These are phyloP conservation scores for Amanita rimosa DNA, from an alignment of 768 basidiomycete genomes.

Conservation along the genomic window DNA sequence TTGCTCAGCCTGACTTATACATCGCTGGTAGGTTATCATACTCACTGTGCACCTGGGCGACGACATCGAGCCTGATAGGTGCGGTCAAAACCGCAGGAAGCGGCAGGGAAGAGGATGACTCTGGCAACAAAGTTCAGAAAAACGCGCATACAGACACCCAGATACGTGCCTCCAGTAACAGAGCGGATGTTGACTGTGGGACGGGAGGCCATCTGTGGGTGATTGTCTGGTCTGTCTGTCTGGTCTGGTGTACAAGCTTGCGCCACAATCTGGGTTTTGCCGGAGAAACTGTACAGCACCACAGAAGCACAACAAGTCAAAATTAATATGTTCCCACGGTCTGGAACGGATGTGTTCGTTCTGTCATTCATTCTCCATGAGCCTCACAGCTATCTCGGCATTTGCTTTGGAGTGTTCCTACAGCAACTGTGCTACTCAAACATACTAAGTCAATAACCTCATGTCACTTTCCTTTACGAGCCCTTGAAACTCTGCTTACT, in stretches of 20 bases:
- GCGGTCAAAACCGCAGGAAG: conserved; percentile 96
- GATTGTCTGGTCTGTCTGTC: too few species aligned
- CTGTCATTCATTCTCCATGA: too few species aligned
- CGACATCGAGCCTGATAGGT: conserved; percentile 97
- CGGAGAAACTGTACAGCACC: conserved; percentile 3
- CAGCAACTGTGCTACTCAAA: too few species aligned
- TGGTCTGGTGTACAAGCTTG: too few species aligned
- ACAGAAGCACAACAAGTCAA: not conserved
- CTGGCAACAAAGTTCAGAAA: conserved; percentile 25
- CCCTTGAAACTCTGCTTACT: not conserved
- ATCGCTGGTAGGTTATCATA: conserved; percentile 12
- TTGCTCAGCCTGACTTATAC: not conserved
- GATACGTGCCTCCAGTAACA: conserved; percentile 53
- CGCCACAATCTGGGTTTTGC: conserved; percentile 3
- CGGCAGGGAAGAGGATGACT: conserved; percentile 80
- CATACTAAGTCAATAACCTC: not conserved
- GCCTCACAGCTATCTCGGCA: too few species aligned
- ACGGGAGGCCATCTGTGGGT: conserved; percentile 75
- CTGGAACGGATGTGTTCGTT: too few species aligned
- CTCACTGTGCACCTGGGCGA: conserved; percentile 97
- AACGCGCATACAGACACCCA: not conserved
- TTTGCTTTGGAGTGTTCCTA: too few species aligned
- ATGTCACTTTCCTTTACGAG: not conserved
- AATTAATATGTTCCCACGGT: too few species aligned
- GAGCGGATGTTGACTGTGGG: conserved; percentile 84